Evolutionary conservation across 345 rosid species (phyloP), one percentile per base, ranked within the genome.

Genomic region (Euphorbia lathyris): DNA sequence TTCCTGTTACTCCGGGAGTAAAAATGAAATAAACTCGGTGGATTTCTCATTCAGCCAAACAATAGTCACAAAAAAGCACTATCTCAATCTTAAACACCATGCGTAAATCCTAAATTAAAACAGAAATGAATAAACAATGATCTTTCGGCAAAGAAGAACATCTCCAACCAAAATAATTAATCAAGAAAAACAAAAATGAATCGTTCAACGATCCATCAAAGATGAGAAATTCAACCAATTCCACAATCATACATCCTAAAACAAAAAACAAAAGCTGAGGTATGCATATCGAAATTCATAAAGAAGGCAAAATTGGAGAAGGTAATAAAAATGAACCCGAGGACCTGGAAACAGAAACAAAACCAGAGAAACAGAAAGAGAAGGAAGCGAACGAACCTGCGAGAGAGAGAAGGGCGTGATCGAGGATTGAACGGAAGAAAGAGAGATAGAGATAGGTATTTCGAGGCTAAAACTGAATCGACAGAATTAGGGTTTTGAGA

Each of bases 391-490:
- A 27, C 60, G 59, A 34, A 73, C 71, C 76, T 59, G 27, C 60
- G 23, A 26, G 5, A 47, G 4, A 14, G 43, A 72, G 69, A 56
- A 29, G 66, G 58, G 26, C 19, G 62, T 32, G 29, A 58, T 67
- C 40, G 79, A 74, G 45, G 73, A 69, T 68, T 63, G 61, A 72
- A 67, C 29, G 16, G 36, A 58, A 29, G 36, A 56, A 16, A 23
- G 70, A 55, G 71, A 62, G 10, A 67, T 64, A 50, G 69, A 70
- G 83, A 77, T 42, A 69, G 80, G 81, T 70, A 62, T 76, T 72
- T 73, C 83, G 84, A 81, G 87, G 89, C 74, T 75, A 69, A 83
- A 80, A 81, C 81, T 74, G 78, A 85, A 83, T 71, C 68, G 69
- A 71, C 68, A 58, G 71, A 73, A 68, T 80, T 81, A 85, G 85